Conservation (phyloP, 441 rosid species). For the Eutrema salsugineum region DNA sequence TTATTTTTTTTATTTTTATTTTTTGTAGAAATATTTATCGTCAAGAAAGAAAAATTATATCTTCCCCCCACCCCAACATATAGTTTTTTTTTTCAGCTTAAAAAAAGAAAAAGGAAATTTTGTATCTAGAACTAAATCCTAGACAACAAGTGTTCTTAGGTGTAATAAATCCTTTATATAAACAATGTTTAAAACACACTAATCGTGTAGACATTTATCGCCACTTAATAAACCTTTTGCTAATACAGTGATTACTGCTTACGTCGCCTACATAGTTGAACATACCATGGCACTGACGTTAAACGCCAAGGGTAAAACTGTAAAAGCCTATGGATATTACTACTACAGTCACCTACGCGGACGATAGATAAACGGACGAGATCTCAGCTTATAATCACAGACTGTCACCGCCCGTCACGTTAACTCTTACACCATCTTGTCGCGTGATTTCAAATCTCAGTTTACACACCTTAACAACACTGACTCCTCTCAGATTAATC, state of each 20-base stretch:
- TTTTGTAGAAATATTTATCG: too few species aligned
- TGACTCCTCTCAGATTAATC: conserved; percentile 14
- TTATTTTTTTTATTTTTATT: too few species aligned
- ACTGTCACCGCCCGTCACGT: conserved; percentile 10
- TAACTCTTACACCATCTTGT: not conserved
- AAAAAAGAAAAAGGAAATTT: too few species aligned
- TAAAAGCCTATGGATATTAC: not conserved
- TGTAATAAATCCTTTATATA: too few species aligned
- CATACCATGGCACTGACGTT: not conserved
- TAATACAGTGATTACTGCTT: not conserved
- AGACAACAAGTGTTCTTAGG: too few species aligned
- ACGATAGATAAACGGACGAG: conserved; percentile 13
- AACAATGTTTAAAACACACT: not conserved
- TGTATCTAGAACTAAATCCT: too few species aligned
- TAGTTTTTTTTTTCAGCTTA: too few species aligned
- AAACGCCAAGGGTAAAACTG: not conserved
- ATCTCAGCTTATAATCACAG: conserved; percentile 11
- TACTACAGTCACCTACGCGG: not conserved
- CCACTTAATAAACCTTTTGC: not conserved
- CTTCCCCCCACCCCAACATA: too few species aligned
- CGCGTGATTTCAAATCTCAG: conserved; percentile 30
- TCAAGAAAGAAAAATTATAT: too few species aligned
- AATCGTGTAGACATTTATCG: not conserved
- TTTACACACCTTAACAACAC: conserved; percentile 29
- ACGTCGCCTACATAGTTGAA: not conserved